A percentile compares a stretch with the other conserved stretches of the same genome.
Conservation (phyloP, 768 basidiomycete species). For the Panaeolus papilionaceus region DNA sequence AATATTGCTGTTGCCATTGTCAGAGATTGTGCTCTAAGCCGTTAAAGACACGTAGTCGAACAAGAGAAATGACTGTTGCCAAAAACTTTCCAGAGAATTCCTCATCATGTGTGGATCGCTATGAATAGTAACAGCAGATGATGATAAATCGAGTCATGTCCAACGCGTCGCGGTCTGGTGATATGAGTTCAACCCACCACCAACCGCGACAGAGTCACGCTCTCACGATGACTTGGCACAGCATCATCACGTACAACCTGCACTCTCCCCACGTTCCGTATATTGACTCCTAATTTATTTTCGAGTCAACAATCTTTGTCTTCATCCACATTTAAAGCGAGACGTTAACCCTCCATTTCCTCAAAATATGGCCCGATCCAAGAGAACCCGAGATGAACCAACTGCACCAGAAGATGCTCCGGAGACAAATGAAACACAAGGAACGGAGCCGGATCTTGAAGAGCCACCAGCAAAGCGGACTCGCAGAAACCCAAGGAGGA, state of each 20-base stretch:
- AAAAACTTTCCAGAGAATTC: constrained; percentile 1
- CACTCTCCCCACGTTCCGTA: constrained; percentile 6
- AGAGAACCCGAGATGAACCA: constrained; percentile 6
- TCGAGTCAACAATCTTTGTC: constrained; percentile 1
- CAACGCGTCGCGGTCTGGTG: constrained; percentile 12
- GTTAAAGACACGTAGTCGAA: not conserved
- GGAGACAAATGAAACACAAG: not conserved
- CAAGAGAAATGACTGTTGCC: constrained; percentile 11
- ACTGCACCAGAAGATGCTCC: not conserved
- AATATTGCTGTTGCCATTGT: constrained; percentile 18
- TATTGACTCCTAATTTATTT: constrained; percentile 7
- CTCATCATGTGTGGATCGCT: not conserved
- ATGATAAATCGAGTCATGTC: constrained; percentile 4
- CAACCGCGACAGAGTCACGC: not conserved
- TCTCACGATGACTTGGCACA: constrained; percentile 7
- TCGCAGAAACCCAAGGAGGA: not conserved
- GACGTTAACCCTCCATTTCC: not conserved
- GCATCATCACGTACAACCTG: not conserved
- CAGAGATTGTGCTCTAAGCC: too few species aligned
- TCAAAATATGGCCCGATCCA: not conserved
- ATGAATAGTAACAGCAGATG: constrained; percentile 4
- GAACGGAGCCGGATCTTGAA: not conserved
- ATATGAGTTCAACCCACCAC: not conserved
- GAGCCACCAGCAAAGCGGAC: constrained; percentile 4
- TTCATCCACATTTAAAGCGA: constrained; percentile 6